Base-by-base conservation (phyloP, 140 eudicot genomes). In the Flaveria floridana region DNA sequence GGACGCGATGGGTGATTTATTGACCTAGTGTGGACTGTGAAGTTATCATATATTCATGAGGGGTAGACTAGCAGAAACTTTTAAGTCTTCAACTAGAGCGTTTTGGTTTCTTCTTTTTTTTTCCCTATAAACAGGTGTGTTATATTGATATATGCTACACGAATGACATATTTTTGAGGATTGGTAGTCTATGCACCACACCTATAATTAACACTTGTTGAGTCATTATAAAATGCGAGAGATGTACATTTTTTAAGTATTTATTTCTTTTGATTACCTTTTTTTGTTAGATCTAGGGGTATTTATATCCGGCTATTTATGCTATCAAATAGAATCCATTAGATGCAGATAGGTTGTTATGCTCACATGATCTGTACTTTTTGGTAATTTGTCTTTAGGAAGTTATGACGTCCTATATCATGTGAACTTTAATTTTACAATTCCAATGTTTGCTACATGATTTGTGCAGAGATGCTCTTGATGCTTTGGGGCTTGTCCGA, bases 401-500 rank as follows among this genome's bases (percentile, higher is more conserved):
- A 64, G 42, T 34, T 66, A 65, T 76, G 61, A 3, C 4, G 1
- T 12, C 3, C 11, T 57, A 16, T 25, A n/a, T 67, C 61, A 16
- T 10, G 25, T 53, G 73, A 37, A 57, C 56, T 15, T 47, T 26
- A 16, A 20, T 57, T 57, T 26, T 41, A 10, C 44, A 26, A 55
- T 42, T 77, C 2, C 25, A n/a, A 57, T 74, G 15, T 11, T 80
- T 68, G 41, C 63, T 69, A 41, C 69, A 59, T 80, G 76, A 68
- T 34, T 68, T 82, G 34, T 82, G 75, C 92, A 94, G 99, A 34
- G 99, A 94, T 84, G 99, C 99, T 64, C 91, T 90, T 48, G 99
- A 94, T 90, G 95, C 99, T 6, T 73, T 94, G 83, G 85, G 85
- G 53, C 84, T 94, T 82, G 99, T 94, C 51, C 97, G 99, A 0